A percentile compares a stretch with the other conserved stretches of the same genome.
Conservation (phyloP, 768 basidiomycete species). For the Cyclocybe aegerita region DNA sequence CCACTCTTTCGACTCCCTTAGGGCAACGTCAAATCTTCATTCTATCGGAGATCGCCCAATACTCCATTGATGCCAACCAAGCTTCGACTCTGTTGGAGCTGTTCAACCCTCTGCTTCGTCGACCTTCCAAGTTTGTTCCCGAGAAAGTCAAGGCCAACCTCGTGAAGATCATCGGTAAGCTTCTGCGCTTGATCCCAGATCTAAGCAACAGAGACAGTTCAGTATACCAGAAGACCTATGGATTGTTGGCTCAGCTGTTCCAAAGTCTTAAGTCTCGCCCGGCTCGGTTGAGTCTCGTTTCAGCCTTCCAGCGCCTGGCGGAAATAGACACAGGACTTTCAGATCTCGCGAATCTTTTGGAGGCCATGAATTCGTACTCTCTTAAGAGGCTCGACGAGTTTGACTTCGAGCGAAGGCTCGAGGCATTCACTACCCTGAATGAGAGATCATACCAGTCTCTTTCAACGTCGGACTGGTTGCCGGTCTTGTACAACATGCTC, state of each 20-base stretch:
- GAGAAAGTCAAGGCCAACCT: conserved; percentile 88
- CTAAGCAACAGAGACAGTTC: conserved; percentile 43
- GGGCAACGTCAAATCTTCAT: conserved; percentile 82
- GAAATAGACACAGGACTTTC: conserved; percentile 45
- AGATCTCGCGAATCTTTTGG: conserved; percentile 53
- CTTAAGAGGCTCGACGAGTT: conserved; percentile 82
- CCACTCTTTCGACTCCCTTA: conserved; percentile 56
- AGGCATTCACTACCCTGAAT: conserved; percentile 74
- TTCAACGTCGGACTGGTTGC: conserved; percentile 68
- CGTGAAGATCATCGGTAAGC: conserved; percentile 64
- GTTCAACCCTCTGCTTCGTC: conserved; percentile 78
- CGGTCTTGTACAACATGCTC: conserved; percentile 80
- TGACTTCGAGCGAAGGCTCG: conserved; percentile 84
- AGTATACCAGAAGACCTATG: conserved; percentile 54
- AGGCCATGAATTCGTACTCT: conserved; percentile 84
- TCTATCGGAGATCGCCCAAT: conserved; percentile 76
- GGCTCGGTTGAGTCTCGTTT: conserved; percentile 68
- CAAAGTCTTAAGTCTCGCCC: conserved; percentile 70
- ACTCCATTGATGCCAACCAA: conserved; percentile 67
- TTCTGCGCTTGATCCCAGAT: conserved; percentile 69
- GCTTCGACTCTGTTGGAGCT: conserved; percentile 71
- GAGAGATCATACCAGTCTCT: conserved; percentile 56
- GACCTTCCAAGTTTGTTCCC: conserved; percentile 69
- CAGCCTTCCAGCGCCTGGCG: conserved; percentile 56
- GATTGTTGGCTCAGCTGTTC: conserved; percentile 74